phyloP scores from a whole-genome alignment of 2,329 filamentous ascomycete genomes.

The Phoma sp. region DNA sequence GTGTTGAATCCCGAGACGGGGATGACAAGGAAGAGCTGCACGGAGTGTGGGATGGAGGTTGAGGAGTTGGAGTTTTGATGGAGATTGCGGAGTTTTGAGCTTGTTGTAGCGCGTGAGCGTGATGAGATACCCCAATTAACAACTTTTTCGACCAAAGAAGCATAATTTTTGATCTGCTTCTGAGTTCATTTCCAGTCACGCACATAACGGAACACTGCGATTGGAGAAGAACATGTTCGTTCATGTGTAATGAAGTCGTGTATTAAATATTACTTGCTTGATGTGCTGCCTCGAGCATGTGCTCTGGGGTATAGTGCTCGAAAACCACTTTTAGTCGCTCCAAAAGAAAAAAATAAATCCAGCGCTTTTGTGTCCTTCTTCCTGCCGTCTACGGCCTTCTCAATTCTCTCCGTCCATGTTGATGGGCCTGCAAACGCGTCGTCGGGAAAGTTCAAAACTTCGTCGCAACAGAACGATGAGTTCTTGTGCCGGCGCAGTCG shows the following conservation, averaged over 20 bases:
- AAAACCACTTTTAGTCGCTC: conserved; percentile 7
- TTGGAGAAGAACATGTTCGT: not conserved
- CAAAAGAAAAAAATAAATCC: not conserved
- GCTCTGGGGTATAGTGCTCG: conserved; percentile 15
- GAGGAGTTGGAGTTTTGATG: conserved; percentile 67
- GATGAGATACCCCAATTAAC: not conserved
- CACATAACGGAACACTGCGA: too few relatives aligned
- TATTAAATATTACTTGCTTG: not conserved
- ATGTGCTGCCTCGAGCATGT: not conserved
- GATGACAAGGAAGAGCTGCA: conserved; percentile 77
- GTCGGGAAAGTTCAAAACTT: too few relatives aligned
- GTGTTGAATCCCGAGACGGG: conserved; percentile 69
- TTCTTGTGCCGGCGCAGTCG: not conserved
- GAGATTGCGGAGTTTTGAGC: not conserved
- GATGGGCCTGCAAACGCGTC: too few relatives aligned
- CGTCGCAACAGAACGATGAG: too few relatives aligned
- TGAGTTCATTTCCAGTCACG: not conserved
- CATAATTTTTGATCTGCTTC: not conserved
- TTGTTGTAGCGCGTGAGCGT: not conserved
- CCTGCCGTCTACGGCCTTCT: not conserved
- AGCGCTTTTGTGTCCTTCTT: not conserved
- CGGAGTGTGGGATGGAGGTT: conserved; percentile 71
- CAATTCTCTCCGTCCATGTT: not conserved
- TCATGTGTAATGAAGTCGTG: not conserved
- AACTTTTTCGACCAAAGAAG: not conserved